Evolutionary conservation across 371 early-diverging fungal genomes (phyloP).

Genomic region (Apophysomyces sp.): DNA sequence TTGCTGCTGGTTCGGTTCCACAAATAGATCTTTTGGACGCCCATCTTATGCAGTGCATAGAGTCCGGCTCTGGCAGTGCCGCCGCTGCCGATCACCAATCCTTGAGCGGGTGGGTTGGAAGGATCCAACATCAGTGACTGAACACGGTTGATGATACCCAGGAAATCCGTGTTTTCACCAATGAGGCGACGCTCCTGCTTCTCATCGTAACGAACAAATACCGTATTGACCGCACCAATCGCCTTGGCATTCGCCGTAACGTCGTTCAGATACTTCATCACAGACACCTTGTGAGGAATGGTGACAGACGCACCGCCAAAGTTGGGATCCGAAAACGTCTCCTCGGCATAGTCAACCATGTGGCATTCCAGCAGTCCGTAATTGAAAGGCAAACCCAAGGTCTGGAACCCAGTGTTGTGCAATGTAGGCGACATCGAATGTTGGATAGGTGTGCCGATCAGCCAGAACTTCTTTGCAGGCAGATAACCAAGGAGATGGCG

Average conservation of each 20-base stretch:
- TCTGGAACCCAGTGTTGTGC: slow-evolving; percentile 89
- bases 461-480: slow-evolving; percentile 68
- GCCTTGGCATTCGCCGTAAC: slow-evolving; percentile 74
- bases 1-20: slow-evolving; percentile 88
- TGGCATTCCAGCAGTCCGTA: slow-evolving; percentile 77
- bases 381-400: slow-evolving; percentile 80
- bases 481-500: slow-evolving; percentile 72
- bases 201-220: slow-evolving; percentile 54
- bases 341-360: slow-evolving; percentile 63
- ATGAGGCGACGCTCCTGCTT: slow-evolving; percentile 49
- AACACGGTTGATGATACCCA: slow-evolving; percentile 79
- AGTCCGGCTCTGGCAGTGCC: slow-evolving; percentile 94
- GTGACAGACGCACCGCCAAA: slow-evolving; percentile 97
- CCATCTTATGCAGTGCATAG: slow-evolving; percentile 80
- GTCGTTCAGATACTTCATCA: slow-evolving; percentile 71
- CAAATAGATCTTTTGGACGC: slow-evolving; percentile 65
- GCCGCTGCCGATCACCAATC: slow-evolving; percentile 95
- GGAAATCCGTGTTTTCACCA: slow-evolving; percentile 96
- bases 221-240: slow-evolving; percentile 95
- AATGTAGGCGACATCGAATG: slow-evolving; percentile 89
- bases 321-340: slow-evolving; percentile 47
- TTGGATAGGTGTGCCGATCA: slow-evolving; percentile 92
- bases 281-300: slow-evolving; percentile 89
- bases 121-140: slow-evolving; percentile 51
- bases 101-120: slow-evolving; percentile 32